Percentiles rank a stretch among this genome's conserved stretches.
phyloP scores from a whole-genome alignment of 805 yeast genomes.

The Phaffomyces opuntiae region DNA sequence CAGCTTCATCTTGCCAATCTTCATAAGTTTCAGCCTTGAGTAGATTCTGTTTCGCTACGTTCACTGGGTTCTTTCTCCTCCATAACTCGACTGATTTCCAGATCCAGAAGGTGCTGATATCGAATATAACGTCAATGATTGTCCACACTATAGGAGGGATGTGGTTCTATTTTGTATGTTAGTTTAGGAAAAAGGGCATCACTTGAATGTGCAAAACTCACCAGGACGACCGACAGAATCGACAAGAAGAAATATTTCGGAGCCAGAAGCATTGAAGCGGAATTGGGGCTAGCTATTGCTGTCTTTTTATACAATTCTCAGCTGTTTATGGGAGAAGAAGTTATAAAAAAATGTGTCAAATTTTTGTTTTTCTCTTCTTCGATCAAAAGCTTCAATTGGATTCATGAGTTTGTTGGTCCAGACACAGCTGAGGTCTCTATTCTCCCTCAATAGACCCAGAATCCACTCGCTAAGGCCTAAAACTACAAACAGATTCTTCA shows the following conservation, averaged over 20 bases:
- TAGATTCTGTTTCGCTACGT: conserved; percentile 41
- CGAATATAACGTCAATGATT: conserved; percentile 32
- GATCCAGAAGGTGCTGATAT: conserved; percentile 37
- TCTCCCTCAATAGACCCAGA: no score
- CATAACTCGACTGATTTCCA: conserved; percentile 19
- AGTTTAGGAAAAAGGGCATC: neutral
- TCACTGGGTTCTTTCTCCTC: conserved; percentile 34
- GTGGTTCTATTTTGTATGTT: conserved; percentile 23
- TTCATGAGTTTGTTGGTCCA: no score
- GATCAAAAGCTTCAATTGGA: no score
- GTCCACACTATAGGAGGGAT: conserved; percentile 37
- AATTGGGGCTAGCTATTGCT: no score
- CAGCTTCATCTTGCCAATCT: conserved; percentile 62
- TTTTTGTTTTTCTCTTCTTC: no score
- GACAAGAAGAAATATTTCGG: conserved; percentile 12
- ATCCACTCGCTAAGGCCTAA: neutral
- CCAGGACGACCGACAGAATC: conserved; percentile 12
- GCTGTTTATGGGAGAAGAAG: no score
- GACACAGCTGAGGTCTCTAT: no score
- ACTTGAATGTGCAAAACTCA: conserved; percentile 5
- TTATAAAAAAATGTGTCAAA: no score
- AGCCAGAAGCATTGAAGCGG: conserved; percentile 5
- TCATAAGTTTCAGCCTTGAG: conserved; percentile 49
- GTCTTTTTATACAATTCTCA: no score
- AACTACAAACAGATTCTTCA: neutral